These are phyloP conservation scores for Trypanosoma congolense DNA, from an alignment of 208 protist species.

Conservation along the genomic window DNA sequence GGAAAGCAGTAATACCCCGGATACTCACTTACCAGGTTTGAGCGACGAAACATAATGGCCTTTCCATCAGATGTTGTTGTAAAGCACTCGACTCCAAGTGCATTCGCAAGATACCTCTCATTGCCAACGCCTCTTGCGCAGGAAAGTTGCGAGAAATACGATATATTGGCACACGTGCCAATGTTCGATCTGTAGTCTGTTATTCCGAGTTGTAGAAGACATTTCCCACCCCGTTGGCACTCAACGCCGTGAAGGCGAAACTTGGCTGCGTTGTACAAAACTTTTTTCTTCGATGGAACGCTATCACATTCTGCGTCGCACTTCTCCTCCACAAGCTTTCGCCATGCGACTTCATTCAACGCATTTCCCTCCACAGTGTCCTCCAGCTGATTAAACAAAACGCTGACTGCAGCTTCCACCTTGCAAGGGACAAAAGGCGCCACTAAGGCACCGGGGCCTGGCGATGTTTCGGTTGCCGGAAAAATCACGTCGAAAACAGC, in stretches of 20 bases:
- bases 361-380: slow-evolving; percentile 5
- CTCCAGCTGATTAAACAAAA: slow-evolving; percentile 17
- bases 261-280: slow-evolving; percentile 42
- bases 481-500: not conserved
- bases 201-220: slow-evolving; percentile 29
- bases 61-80: slow-evolving; percentile 27
- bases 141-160: slow-evolving; percentile 9
- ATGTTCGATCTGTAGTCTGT: slow-evolving; percentile 49
- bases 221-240: slow-evolving; percentile 1
- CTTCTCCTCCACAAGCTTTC: not conserved
- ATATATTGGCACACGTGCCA: slow-evolving; percentile 26
- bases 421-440: slow-evolving; percentile 1
- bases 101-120: slow-evolving; percentile 27
- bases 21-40: slow-evolving; percentile 28
- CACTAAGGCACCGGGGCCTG: not conserved
- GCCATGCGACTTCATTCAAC: slow-evolving; percentile 29
- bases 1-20: slow-evolving; percentile 39
- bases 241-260: slow-evolving; percentile 31
- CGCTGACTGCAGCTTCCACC: slow-evolving; percentile 11
- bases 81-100: slow-evolving; percentile 43
- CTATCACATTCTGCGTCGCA: too few relatives aligned
- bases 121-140: not conserved
- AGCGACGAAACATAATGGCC: slow-evolving; percentile 33
- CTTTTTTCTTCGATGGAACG: not conserved
- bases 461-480: not conserved